These are phyloP conservation scores for Mycena maculata DNA, from an alignment of 768 basidiomycete genomes.

Conservation along the genomic window DNA sequence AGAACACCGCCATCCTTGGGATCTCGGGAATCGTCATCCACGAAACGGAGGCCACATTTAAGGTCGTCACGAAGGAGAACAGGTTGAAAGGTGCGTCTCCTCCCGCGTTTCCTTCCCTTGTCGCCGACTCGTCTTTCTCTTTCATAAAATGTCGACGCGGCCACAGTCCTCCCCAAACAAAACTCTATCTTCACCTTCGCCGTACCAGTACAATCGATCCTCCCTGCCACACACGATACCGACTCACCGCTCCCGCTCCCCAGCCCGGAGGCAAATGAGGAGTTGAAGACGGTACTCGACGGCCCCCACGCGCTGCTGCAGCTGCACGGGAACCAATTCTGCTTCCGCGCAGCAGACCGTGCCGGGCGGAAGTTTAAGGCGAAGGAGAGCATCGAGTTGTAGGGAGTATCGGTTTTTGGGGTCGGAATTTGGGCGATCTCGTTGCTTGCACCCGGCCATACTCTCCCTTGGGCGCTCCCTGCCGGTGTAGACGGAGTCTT, in stretches of 20 bases:
- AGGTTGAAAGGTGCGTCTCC: conserved; percentile 69
- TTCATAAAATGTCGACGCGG: too few species aligned
- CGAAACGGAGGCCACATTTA: conserved; percentile 92
- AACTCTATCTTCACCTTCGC: conserved; percentile 81
- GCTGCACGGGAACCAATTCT: conserved; percentile 87
- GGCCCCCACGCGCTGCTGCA: conserved; percentile 77
- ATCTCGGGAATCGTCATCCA: conserved; percentile 86
- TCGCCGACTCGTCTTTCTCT: too few species aligned
- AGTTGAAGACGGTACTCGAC: conserved; percentile 65
- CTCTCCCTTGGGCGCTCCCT: too few species aligned
- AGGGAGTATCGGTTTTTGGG: too few species aligned
- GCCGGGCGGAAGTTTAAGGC: conserved; percentile 88
- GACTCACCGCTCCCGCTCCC: conserved; percentile 44
- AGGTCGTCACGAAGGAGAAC: conserved; percentile 77
- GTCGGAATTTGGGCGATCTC: too few species aligned
- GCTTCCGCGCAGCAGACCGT: conserved; percentile 85
- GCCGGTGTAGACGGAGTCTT: too few species aligned
- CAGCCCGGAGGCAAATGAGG: conserved; percentile 2
- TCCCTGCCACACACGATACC: conserved; percentile 48
- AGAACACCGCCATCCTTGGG: too few species aligned
- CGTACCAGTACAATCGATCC: conserved; percentile 75
- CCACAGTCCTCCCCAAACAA: conserved; percentile 79
- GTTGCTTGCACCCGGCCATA: too few species aligned
- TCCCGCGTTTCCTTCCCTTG: background rate
- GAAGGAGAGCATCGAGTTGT: conserved; percentile 84